Conservation (phyloP, 176 grass and related monocot genomes). For the Pharus latifolius region DNA sequence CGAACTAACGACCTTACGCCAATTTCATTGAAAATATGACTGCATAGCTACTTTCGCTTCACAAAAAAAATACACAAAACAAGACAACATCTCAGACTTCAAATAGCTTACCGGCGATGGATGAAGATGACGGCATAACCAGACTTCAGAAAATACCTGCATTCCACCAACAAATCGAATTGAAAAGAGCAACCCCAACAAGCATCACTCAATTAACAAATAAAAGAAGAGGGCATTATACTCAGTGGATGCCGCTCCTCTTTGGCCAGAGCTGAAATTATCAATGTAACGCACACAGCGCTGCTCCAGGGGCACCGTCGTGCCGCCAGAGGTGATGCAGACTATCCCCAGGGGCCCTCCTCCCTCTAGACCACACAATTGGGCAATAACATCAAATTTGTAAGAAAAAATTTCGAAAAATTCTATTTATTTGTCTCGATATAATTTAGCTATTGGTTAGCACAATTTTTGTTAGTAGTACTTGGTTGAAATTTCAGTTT, state of each 20-base stretch:
- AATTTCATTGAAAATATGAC: neutral
- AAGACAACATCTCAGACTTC: neutral
- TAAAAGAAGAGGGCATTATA: neutral
- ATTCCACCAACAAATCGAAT: neutral
- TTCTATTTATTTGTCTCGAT: no score
- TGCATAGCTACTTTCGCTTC: neutral
- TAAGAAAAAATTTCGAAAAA: no score
- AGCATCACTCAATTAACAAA: neutral
- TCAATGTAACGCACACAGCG: conserved; percentile 89
- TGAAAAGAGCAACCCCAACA: neutral
- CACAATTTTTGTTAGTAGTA: no score
- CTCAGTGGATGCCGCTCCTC: conserved; percentile 75
- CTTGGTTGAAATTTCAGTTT: no score
- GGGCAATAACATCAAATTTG: no score
- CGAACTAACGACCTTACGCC: neutral
- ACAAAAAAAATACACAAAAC: neutral
- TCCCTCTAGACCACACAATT: neutral
- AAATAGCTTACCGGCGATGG: conserved; percentile 40
- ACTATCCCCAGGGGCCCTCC: conserved; percentile 27
- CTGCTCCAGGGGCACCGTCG: conserved; percentile 87
- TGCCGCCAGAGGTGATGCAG: conserved; percentile 85
- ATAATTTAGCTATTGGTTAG: no score
- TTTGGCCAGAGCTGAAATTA: conserved; percentile 81
- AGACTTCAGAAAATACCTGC: conserved; percentile 68
- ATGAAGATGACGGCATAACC: conserved; percentile 72